Conservation (phyloP, 139 green algal genomes). For the Chlorella ohadii region DNA sequence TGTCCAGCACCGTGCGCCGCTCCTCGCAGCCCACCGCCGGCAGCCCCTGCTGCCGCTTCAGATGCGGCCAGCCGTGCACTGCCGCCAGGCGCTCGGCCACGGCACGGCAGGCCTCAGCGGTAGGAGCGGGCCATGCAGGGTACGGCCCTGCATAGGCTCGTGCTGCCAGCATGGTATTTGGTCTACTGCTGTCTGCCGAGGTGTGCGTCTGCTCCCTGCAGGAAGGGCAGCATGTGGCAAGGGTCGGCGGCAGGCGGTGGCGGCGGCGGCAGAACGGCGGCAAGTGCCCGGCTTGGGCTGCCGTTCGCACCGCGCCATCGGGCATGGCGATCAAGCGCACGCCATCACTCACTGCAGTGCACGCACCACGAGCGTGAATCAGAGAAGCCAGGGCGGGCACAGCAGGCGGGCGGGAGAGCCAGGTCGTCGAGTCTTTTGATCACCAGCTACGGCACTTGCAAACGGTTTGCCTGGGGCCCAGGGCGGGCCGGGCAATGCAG, state of each 20-base stretch:
- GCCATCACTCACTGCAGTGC: too few species aligned
- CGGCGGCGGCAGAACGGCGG: background rate
- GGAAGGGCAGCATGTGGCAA: background rate
- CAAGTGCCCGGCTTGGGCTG: background rate
- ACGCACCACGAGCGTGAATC: too few species aligned
- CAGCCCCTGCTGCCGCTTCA: background rate
- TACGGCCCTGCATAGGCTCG: background rate
- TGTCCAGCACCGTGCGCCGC: constrained; percentile 23
- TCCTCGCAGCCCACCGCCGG: constrained; percentile 20
- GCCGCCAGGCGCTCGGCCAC: constrained; percentile 26
- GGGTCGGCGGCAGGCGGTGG: background rate
- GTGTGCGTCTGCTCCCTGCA: background rate
- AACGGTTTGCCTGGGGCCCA: too few species aligned
- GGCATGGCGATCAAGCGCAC: too few species aligned
- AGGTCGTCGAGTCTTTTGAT: too few species aligned
- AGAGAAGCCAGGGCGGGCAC: too few species aligned
- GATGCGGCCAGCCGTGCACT: constrained; percentile 18
- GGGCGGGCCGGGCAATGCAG: too few species aligned
- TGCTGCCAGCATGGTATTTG: background rate
- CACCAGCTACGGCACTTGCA: too few species aligned
- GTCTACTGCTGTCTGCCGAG: background rate
- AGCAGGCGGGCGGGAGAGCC: too few species aligned
- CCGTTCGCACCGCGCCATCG: too few species aligned
- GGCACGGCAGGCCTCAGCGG: background rate
- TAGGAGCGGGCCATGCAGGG: background rate